A percentile compares a stretch with the other conserved stretches of the same genome.
phyloP scores from a whole-genome alignment of 331 rosid genomes.

The Erythrophleum ivorense region DNA sequence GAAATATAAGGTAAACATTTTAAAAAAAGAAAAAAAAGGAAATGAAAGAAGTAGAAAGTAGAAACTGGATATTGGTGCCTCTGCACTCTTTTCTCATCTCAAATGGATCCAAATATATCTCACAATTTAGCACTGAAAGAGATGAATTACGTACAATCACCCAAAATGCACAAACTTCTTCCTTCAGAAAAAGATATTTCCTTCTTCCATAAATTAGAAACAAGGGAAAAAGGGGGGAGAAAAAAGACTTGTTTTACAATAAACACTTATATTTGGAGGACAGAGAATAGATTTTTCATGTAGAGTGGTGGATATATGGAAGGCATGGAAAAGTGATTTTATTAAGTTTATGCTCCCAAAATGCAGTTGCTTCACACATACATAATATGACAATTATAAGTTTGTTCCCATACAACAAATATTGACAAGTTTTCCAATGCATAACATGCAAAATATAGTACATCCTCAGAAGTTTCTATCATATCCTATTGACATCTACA shows the following conservation, averaged over 20 bases:
- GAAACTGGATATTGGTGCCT: conserved; percentile 29
- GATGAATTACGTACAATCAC: conserved; percentile 17
- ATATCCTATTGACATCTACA: conserved; percentile 9
- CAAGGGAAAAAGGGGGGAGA: neutral
- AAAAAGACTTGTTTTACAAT: neutral
- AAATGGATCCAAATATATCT: conserved; percentile 15
- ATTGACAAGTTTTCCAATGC: neutral
- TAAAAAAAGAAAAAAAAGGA: neutral
- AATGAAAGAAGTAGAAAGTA: neutral
- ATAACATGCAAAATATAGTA: conserved; percentile 6
- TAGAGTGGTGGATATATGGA: conserved; percentile 9
- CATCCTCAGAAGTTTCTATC: neutral
- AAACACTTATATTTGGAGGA: conserved; percentile 13
- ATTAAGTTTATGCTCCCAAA: conserved; percentile 10
- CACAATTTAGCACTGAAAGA: conserved; percentile 1
- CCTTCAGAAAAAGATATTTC: conserved; percentile 18
- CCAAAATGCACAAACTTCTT: conserved; percentile 8
- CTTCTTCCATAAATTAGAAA: conserved; percentile 10
- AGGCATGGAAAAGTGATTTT: neutral
- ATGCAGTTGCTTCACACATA: conserved; percentile 13
- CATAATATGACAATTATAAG: conserved; percentile 25
- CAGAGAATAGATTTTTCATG: neutral
- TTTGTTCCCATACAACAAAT: conserved; percentile 9
- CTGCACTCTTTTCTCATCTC: neutral
- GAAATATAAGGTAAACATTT: neutral